A percentile compares a stretch with the other conserved stretches of the same genome.
Conservation (phyloP, 2,329 filamentous ascomycete species). For the Elsinoe perseae region DNA sequence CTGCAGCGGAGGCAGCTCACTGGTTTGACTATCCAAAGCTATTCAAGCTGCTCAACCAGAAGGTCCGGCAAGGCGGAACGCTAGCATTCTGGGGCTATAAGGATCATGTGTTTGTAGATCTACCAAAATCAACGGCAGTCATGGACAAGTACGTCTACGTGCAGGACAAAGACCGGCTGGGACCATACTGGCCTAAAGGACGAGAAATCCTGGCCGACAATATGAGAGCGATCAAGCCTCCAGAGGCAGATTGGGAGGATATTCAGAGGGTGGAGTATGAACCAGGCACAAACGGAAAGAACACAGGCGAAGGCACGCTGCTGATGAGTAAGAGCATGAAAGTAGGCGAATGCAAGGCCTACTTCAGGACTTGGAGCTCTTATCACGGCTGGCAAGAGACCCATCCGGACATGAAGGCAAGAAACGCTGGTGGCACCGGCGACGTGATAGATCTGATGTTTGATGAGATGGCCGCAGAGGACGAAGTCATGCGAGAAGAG, state of each 20-base stretch:
- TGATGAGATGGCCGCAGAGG: constrained; percentile 49
- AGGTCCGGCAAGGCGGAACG: constrained; percentile 49
- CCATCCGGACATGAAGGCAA: constrained; percentile 44
- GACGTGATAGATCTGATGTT: constrained; percentile 58
- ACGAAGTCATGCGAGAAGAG: constrained; percentile 45
- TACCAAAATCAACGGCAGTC: constrained; percentile 45
- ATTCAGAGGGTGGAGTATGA: constrained; percentile 51
- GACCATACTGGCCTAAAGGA: constrained; percentile 55
- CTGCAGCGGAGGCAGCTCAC: constrained; percentile 53
- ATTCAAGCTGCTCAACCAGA: constrained; percentile 49
- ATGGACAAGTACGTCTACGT: constrained; percentile 52
- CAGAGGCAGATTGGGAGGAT: constrained; percentile 45
- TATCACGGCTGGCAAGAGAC: constrained; percentile 53
- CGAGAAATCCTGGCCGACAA: constrained; percentile 47
- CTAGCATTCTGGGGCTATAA: constrained; percentile 62
- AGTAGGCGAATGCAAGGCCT: constrained; percentile 53
- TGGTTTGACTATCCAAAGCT: constrained; percentile 55
- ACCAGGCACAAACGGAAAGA: constrained; percentile 39
- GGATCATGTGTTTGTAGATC: constrained; percentile 53
- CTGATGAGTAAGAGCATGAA: constrained; percentile 50
- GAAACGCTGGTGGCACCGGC: constrained; percentile 48
- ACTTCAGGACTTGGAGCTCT: constrained; percentile 53
- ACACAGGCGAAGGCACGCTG: constrained; percentile 34
- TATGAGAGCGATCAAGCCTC: constrained; percentile 46
- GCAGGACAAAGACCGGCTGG: constrained; percentile 42